Percentiles rank a stretch among this genome's conserved stretches.
phyloP scores from a whole-genome alignment of 257 asterid genomes.

The Buddleja alternifolia region DNA sequence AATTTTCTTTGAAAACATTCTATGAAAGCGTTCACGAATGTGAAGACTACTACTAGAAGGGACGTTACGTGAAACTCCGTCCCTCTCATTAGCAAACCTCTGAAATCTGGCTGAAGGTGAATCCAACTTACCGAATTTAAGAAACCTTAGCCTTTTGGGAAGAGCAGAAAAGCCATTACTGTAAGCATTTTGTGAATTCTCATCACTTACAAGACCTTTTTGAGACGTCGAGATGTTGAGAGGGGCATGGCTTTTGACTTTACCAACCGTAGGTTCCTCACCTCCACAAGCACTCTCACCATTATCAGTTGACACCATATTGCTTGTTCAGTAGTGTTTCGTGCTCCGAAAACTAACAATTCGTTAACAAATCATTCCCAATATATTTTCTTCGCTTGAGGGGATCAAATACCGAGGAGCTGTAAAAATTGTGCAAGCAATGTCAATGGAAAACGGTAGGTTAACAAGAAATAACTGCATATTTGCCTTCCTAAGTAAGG shows the following conservation, averaged over 20 bases:
- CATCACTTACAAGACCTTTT: constrained; percentile 54
- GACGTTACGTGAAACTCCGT: constrained; percentile 71
- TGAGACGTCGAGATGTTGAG: constrained; percentile 62
- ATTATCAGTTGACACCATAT: constrained; percentile 57
- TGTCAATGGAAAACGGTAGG: background rate
- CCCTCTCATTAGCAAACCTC: constrained; percentile 64
- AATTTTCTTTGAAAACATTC: constrained; percentile 59
- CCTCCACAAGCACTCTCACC: constrained; percentile 44
- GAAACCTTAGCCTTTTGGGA: constrained; percentile 48
- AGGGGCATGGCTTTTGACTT: constrained; percentile 40
- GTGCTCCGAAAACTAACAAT: background rate
- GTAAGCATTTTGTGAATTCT: constrained; percentile 34
- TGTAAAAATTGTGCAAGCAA: constrained; percentile 24
- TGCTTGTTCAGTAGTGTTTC: constrained; percentile 2
- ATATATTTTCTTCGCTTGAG: background rate
- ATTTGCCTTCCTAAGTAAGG: too few relatives aligned
- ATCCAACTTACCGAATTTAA: constrained; percentile 56
- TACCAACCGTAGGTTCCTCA: constrained; percentile 41
- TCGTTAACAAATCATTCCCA: background rate
- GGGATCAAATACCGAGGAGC: constrained; percentile 21
- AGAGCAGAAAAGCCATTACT: constrained; percentile 36
- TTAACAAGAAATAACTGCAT: background rate
- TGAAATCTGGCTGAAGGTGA: constrained; percentile 74
- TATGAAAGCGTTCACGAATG: constrained; percentile 68
- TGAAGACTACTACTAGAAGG: constrained; percentile 76